These are phyloP conservation scores for Phytophthora chlamydospora DNA, from an alignment of 352 stramenopile genomes.

Conservation along the genomic window DNA sequence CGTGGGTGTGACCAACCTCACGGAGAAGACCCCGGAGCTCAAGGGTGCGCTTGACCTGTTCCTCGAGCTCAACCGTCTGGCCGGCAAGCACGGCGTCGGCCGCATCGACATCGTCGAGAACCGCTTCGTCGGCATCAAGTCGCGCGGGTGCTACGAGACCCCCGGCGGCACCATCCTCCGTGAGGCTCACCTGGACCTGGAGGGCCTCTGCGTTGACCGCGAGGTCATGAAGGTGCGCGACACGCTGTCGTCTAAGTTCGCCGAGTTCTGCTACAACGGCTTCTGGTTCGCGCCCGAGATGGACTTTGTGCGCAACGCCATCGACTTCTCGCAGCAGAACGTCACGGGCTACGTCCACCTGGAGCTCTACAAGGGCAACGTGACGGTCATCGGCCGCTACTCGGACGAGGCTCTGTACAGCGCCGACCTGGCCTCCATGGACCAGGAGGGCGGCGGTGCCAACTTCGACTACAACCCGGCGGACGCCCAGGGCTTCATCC, in stretches of 20 bases:
- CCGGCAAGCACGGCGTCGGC: conserved; percentile 96
- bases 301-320: conserved; percentile 96
- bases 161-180: conserved; percentile 95
- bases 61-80: conserved; percentile 97
- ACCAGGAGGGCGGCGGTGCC: conserved; percentile 96
- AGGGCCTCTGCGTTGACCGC: conserved; percentile 97
- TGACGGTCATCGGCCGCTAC: conserved; percentile 93
- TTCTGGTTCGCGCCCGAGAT: conserved; percentile 99
- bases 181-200: conserved; percentile 90
- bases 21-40: conserved; percentile 78
- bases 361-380: conserved; percentile 99
- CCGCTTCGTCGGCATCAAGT: conserved; percentile 99
- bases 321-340: conserved; percentile 95
- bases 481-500: conserved; percentile 98
- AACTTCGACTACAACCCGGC: conserved; percentile 98
- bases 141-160: conserved; percentile 98
- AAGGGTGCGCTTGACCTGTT: conserved; percentile 96
- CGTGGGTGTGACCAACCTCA: conserved; percentile 93
- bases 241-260: conserved; percentile 94
- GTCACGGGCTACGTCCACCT: conserved; percentile 94
- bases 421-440: conserved; percentile 97
- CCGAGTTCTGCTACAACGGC: conserved; percentile 98
- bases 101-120: conserved; percentile 99
- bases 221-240: conserved; percentile 96
- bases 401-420: conserved; percentile 96